Conservation (phyloP, 2,329 filamentous ascomycete species). For the Chaetomiaceae sp. region DNA sequence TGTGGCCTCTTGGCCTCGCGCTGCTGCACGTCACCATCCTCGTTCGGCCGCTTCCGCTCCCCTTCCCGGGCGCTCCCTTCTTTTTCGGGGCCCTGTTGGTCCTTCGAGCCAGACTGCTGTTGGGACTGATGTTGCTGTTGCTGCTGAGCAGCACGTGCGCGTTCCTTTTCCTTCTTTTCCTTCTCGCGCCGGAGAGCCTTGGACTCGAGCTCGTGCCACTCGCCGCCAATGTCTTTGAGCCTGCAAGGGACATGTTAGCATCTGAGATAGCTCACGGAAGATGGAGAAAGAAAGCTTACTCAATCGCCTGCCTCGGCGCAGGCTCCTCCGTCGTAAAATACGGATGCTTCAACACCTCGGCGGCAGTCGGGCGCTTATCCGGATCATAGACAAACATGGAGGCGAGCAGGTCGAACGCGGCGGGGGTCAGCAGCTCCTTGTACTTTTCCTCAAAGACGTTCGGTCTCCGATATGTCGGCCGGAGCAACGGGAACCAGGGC, state of each 20-base stretch:
- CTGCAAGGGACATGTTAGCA: constrained; percentile 41
- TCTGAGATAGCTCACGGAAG: not conserved
- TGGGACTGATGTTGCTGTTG: constrained; percentile 6
- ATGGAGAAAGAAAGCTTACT: constrained; percentile 53
- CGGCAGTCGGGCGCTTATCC: constrained; percentile 72
- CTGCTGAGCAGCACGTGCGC: constrained; percentile 32
- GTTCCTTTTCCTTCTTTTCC: constrained; percentile 56
- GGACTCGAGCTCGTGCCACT: constrained; percentile 98
- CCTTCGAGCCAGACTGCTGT: constrained; percentile 9
- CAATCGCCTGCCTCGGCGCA: constrained; percentile 67
- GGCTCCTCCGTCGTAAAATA: constrained; percentile 88
- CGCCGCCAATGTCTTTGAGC: constrained; percentile 75
- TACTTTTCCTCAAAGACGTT: constrained; percentile 82
- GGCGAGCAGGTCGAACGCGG: constrained; percentile 75
- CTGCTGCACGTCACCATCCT: constrained; percentile 23
- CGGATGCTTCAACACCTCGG: constrained; percentile 76
- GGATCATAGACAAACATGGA: constrained; percentile 91
- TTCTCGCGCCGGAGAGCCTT: constrained; percentile 91
- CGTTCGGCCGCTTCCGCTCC: constrained; percentile 38
- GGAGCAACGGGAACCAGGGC: constrained; percentile 92
- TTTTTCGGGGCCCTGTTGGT: constrained; percentile 4
- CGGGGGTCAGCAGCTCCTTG: constrained; percentile 67
- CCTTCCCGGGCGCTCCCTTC: constrained; percentile 19
- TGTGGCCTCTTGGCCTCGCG: constrained; percentile 29
- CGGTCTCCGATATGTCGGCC: constrained; percentile 68